Conservation (phyloP, 2,329 filamentous ascomycete species). For the Aurifilum marmelostoma region DNA sequence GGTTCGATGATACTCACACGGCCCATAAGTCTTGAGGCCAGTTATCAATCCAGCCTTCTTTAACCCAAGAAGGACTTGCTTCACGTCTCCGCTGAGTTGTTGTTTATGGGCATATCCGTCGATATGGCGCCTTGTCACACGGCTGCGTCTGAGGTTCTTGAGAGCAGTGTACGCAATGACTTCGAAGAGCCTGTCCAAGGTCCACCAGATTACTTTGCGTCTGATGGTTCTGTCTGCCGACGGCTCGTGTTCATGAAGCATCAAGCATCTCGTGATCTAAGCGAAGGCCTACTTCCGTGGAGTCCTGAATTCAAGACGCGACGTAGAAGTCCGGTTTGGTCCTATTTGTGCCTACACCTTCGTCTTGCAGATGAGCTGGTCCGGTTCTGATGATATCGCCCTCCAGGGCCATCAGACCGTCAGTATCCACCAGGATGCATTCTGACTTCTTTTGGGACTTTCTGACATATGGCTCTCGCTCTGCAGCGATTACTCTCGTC, state of each 20-base stretch:
- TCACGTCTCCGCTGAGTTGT: not conserved
- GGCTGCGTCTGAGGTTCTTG: not conserved
- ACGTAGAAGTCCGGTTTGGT: not conserved
- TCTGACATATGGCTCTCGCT: not conserved
- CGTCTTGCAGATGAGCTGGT: not conserved
- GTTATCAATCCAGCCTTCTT: not conserved
- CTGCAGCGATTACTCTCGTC: not conserved
- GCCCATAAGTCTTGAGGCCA: not conserved
- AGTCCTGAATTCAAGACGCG: not conserved
- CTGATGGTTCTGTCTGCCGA: not conserved
- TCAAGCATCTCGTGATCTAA: not conserved
- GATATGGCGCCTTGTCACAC: not conserved
- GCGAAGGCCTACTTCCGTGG: not conserved
- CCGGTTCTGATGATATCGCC: not conserved
- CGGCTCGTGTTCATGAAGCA: not conserved
- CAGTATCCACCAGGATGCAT: not conserved
- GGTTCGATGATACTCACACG: not conserved
- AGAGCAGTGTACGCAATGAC: not conserved
- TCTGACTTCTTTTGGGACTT: not conserved
- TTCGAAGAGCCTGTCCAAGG: not conserved
- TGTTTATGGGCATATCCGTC: not conserved
- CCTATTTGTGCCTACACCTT: not conserved
- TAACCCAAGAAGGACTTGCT: not conserved
- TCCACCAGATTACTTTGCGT: not conserved
- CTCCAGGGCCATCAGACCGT: not conserved